Base-by-base conservation (phyloP, 768 basidiomycete genomes). In the Phaeolepiota aurea region DNA sequence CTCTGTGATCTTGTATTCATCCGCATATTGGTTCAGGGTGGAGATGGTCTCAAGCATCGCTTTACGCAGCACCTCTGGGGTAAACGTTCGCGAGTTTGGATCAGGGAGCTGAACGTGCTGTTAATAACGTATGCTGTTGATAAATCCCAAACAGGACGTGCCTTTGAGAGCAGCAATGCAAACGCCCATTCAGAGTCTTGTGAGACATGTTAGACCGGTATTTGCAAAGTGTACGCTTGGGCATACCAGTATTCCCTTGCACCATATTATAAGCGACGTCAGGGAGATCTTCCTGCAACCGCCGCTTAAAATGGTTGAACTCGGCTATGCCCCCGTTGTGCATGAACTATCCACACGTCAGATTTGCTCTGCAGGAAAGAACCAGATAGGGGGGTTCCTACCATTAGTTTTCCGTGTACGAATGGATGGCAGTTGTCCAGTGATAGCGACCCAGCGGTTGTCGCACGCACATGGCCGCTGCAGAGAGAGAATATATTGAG, bases 141-240 rank as follows among this genome's bases (percentile, higher is more conserved):
- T n/a, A n/a, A n/a, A n/a, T n/a, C n/a, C n/a, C n/a, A n/a, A n/a
- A n/a, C n/a, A n/a, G n/a, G 2, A 12, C 15, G 13, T 46, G 79
- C 88, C 66, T 83, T 87, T 2, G 92, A 88, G 20, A 98, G 61
- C 58, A 93, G 87, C 38, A 94, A 63, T 5, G 88, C 92, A 56
- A 98, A 99, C 3, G 89, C 84, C 92, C 93, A 97, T 68, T 99
- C 93, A 3, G 90, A 93, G 62, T 99, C 94, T 85, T 48, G 7
- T 21, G 16, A 31, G 20, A 32, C 20, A 40, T 20, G 15, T 43
- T 16, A 43, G 35, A 23, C 19, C 11, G 2, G 1, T 14, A 43
- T 23, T 14, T 19, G 38, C 30, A 38, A 34, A 11, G 20, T 28
- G 20, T 32, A 21, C 35, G 41, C 5, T 32, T 32, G 40, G 19